Evolutionary conservation across 2,329 filamentous ascomycete genomes (phyloP).

Genomic region (Penicillium capsulatum): DNA sequence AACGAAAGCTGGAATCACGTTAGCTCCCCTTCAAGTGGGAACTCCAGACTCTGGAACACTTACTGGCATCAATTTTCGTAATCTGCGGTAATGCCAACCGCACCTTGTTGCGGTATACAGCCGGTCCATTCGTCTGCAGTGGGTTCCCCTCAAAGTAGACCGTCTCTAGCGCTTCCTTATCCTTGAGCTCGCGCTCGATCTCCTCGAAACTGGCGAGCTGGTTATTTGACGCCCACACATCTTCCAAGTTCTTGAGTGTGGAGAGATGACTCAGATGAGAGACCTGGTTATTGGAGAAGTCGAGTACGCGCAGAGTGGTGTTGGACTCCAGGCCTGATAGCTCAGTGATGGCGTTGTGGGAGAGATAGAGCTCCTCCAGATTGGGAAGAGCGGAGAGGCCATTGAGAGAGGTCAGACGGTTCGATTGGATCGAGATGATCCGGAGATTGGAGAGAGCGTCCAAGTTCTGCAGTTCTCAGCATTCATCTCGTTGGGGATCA

Average conservation of each 20-base stretch:
- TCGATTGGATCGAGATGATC: constrained; percentile 91
- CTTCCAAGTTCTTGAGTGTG: constrained; percentile 68
- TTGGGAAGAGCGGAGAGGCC: constrained; percentile 69
- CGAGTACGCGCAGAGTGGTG: constrained; percentile 67
- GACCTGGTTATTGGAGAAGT: constrained; percentile 86
- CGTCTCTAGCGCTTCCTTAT: constrained; percentile 76
- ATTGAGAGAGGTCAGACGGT: constrained; percentile 74
- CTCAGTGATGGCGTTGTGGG: constrained; percentile 81
- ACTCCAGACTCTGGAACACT: constrained; percentile 46
- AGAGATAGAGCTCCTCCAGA: constrained; percentile 92
- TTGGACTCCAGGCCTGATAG: constrained; percentile 69
- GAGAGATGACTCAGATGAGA: constrained; percentile 68
- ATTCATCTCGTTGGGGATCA: not conserved
- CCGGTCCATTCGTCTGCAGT: constrained; percentile 71
- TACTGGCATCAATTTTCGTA: constrained; percentile 94
- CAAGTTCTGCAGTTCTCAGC: constrained; percentile 50
- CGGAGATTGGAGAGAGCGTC: constrained; percentile 71
- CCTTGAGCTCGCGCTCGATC: constrained; percentile 67
- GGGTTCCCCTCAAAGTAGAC: constrained; percentile 98
- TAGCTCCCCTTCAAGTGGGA: constrained; percentile 6
- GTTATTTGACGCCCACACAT: constrained; percentile 94
- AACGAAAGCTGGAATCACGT: constrained; percentile 27
- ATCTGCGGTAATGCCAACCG: constrained; percentile 80
- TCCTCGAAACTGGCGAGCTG: constrained; percentile 74
- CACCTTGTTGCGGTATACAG: constrained; percentile 91